Percentiles rank a stretch among this genome's conserved stretches.
Evolutionary conservation across 2,329 filamentous ascomycete genomes (phyloP).

Genomic region (Penicillium sp.): DNA sequence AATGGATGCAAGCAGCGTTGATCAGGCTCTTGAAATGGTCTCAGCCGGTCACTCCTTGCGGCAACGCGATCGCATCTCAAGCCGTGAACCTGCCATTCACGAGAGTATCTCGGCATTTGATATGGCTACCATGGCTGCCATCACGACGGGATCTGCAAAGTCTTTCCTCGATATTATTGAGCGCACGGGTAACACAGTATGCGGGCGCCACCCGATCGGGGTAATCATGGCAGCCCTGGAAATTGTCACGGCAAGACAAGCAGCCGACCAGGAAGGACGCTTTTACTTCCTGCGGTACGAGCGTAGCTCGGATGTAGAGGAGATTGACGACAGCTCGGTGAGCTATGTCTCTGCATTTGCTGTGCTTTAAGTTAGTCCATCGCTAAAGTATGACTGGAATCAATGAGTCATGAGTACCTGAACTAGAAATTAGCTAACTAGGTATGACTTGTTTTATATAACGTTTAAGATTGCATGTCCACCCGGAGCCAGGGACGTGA

Average conservation of each 20-base stretch:
- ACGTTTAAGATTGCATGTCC: neutral
- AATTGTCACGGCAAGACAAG: slow-evolving; percentile 48
- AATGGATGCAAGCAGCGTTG: slow-evolving; percentile 25
- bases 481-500: neutral
- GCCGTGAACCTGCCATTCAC: slow-evolving; percentile 61
- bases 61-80: slow-evolving; percentile 35
- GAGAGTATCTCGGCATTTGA: slow-evolving; percentile 83
- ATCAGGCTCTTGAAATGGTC: slow-evolving; percentile 31
- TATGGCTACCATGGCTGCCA: slow-evolving; percentile 76
- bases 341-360: slow-evolving; percentile 95
- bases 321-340: slow-evolving; percentile 75
- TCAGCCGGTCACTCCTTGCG: slow-evolving; percentile 30
- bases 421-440: neutral
- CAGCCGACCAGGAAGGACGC: slow-evolving; percentile 45
- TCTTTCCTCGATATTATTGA: slow-evolving; percentile 68
- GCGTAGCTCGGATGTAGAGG: slow-evolving; percentile 72
- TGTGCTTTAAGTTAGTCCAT: slow-evolving; percentile 53
- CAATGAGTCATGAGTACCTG: neutral
- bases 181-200: slow-evolving; percentile 84
- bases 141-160: slow-evolving; percentile 72
- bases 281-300: slow-evolving; percentile 87
- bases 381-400: neutral
- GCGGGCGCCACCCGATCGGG: slow-evolving; percentile 91
- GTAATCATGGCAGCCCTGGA: slow-evolving; percentile 88
- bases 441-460: neutral